These are phyloP conservation scores for Debaryomyces fabryi DNA, from an alignment of 1,139 yeast species.

Conservation along the genomic window DNA sequence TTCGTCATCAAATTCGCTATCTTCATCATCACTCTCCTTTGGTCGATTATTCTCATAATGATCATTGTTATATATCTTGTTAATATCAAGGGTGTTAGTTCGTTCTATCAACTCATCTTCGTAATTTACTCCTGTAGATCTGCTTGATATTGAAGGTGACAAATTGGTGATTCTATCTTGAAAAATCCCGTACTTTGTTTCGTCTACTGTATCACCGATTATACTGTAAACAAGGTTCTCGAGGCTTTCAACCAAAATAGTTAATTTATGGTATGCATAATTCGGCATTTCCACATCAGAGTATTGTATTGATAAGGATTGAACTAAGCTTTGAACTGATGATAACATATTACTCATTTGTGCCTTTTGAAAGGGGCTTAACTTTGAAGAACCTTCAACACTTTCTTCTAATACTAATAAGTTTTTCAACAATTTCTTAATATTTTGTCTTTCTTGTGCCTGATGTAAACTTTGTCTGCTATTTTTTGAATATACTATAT, in stretches of 20 bases:
- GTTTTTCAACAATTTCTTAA: background rate
- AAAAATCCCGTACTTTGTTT: conserved; percentile 16
- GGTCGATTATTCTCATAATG: background rate
- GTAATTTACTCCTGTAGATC: conserved; percentile 10
- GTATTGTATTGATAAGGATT: conserved; percentile 10
- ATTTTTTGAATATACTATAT: background rate
- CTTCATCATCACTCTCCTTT: conserved; percentile 13
- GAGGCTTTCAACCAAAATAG: conserved; percentile 10
- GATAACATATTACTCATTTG: conserved; percentile 8
- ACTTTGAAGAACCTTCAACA: background rate
- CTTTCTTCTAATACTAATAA: conserved; percentile 7
- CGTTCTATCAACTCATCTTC: conserved; percentile 2
- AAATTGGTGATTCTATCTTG: conserved; percentile 18
- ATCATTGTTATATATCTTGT: no score
- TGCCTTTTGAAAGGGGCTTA: conserved; percentile 8
- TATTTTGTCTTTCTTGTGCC: background rate
- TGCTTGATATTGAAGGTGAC: conserved; percentile 19
- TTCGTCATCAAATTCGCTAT: conserved; percentile 26
- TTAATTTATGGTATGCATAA: conserved; percentile 6
- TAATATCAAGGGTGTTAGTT: background rate
- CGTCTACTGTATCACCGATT: background rate
- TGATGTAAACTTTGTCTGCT: background rate
- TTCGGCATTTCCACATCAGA: conserved; percentile 9
- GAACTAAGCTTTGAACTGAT: conserved; percentile 7
- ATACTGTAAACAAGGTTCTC: conserved; percentile 4